Conservation (phyloP, 352 stramenopile species). For the Albugo candida region DNA sequence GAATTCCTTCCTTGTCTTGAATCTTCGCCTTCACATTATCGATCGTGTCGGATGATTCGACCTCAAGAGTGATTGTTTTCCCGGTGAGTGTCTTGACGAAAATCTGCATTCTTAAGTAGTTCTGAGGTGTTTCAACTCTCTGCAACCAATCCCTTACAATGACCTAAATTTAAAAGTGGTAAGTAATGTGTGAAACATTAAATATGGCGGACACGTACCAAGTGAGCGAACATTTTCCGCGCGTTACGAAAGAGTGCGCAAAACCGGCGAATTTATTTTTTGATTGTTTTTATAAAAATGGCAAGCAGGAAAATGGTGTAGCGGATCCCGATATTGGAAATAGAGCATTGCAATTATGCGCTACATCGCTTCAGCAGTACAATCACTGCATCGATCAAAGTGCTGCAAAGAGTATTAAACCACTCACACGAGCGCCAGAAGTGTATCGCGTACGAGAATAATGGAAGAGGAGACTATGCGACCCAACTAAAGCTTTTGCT, state of each 20-base stretch:
- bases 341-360: constrained; percentile 35
- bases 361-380: constrained; percentile 33
- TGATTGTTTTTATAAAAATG: constrained; percentile 61
- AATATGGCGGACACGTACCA: constrained; percentile 17
- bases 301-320: constrained; percentile 39
- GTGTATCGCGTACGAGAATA: constrained; percentile 50
- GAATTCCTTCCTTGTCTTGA: constrained; percentile 86
- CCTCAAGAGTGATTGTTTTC: constrained; percentile 94
- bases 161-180: background rate
- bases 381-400: constrained; percentile 52
- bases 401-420: constrained; percentile 28
- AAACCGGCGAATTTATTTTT: constrained; percentile 53
- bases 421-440: constrained; percentile 66
- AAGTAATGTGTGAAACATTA: background rate
- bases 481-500: no score
- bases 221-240: constrained; percentile 59
- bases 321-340: constrained; percentile 43
- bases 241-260: constrained; percentile 48
- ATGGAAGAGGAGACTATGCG: no score
- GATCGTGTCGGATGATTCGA: constrained; percentile 94
- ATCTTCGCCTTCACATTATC: constrained; percentile 98
- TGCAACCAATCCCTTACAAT: background rate
- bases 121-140: background rate
- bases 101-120: constrained; percentile 88
- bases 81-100: constrained; percentile 97